Base-by-base conservation (phyloP, 2,329 filamentous ascomycete genomes). In the Aspergillus proliferans region DNA sequence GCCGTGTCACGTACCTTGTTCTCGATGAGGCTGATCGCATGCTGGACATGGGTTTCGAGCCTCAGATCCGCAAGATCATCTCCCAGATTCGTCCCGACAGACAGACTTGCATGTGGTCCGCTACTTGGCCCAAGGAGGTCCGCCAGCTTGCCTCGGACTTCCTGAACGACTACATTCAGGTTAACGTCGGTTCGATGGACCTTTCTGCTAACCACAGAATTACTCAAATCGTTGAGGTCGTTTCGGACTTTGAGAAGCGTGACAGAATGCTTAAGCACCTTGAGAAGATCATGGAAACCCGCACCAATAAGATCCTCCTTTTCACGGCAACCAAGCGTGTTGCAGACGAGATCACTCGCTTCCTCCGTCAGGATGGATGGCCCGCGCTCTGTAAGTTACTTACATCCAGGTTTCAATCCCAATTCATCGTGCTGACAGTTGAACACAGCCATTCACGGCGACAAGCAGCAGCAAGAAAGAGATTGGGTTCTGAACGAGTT, bases 11-110 rank as follows among this genome's bases (percentile, higher is more conserved):
- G 49, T 98, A 98, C 76, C 80, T 98, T 50, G 93, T 97, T 59
- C 90, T 98, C 56, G 93, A 98, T 65, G 93, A 98, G 78, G 93
- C 93, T 70, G 93, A 98, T 76, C 92, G 93, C 67, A 98, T 98
- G 93, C 81, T 98, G 70, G 93, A 98, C 77, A 98, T 98, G 93
- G 93, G 93, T 83, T 97, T 98, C 76, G 93, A 98, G 77, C 93
- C 93, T 59, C 93, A 97, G 73, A 97, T 98, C 65, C 89, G 93
- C 78, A 97, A 97, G 79, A 97, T 98, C 59, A 91, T 98, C 61
- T 82, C 87, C 56, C 93, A 98, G 76, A 97, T 97, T 73, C 89
- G 93, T 61, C 93, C 93, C 47, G 93, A 98, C 71, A 86, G 93
- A 80, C 93, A 98, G 74, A 98, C 93, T 55, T 93, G 93, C 79